Conservation (phyloP, 1,284 basidiomycete species). For the Malassezia nana region DNA sequence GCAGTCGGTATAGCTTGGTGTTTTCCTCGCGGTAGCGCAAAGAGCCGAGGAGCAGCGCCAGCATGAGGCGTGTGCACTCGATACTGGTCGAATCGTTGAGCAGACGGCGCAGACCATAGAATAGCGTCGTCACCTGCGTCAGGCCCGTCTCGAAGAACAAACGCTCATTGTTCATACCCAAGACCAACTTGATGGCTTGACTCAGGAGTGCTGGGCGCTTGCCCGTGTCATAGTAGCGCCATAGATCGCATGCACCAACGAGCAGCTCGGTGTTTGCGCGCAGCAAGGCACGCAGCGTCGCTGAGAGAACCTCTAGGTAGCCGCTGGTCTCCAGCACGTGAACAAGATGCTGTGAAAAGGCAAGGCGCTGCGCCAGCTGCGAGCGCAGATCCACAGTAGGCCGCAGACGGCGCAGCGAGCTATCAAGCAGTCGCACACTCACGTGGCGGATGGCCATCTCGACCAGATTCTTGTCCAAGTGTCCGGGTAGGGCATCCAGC, state of each 20-base stretch:
- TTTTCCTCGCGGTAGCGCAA: constrained; percentile 65
- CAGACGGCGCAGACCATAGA: constrained; percentile 4
- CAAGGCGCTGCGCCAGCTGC: constrained; percentile 67
- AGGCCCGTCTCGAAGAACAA: constrained; percentile 17
- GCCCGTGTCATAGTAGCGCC: constrained; percentile 65
- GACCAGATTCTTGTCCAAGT: constrained; percentile 59
- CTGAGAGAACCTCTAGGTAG: constrained; percentile 59
- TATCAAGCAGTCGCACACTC: constrained; percentile 54
- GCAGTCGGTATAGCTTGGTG: constrained; percentile 64
- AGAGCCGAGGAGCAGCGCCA: constrained; percentile 63
- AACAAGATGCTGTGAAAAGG: constrained; percentile 69
- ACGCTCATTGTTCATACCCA: constrained; percentile 7
- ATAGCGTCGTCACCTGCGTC: constrained; percentile 10
- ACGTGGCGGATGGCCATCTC: constrained; percentile 63
- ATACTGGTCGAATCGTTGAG: constrained; percentile 4
- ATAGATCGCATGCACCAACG: constrained; percentile 69
- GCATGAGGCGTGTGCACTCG: constrained; percentile 59
- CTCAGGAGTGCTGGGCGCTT: constrained; percentile 9
- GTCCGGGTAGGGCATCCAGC: constrained; percentile 68
- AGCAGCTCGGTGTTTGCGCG: constrained; percentile 81
- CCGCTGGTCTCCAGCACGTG: constrained; percentile 57
- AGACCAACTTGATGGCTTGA: constrained; percentile 13
- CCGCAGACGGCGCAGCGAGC: constrained; percentile 19
- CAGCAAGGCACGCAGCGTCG: constrained; percentile 64
- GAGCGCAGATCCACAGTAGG: constrained; percentile 59